A percentile compares a stretch with the other conserved stretches of the same genome.
phyloP scores from a whole-genome alignment of 2,329 filamentous ascomycete genomes.

The Fusarium agapanthi region DNA sequence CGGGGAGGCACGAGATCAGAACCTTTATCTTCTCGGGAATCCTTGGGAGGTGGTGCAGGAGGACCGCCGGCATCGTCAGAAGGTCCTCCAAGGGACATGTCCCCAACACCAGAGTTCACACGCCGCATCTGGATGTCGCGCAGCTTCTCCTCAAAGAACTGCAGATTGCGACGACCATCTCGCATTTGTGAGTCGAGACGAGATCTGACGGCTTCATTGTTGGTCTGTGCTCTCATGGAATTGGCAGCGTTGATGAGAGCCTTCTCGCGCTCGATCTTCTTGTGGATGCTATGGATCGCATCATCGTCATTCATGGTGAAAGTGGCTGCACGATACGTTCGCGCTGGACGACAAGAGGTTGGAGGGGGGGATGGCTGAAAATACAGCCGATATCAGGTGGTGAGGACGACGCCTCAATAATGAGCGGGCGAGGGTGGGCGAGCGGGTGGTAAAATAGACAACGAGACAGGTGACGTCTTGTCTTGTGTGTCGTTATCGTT shows the following conservation, averaged over 20 bases:
- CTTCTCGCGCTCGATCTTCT: conserved; percentile 98
- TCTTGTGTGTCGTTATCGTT: conserved; percentile 14
- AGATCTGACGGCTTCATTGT: conserved; percentile 90
- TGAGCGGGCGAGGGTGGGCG: conserved; percentile 4
- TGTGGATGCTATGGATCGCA: conserved; percentile 80
- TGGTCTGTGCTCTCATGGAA: conserved; percentile 94
- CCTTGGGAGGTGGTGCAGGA: conserved; percentile 79
- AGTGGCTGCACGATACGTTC: conserved; percentile 52
- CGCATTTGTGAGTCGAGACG: conserved; percentile 93
- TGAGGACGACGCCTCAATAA: conserved; percentile 17
- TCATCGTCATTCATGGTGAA: conserved; percentile 71
- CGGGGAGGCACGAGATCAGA: conserved; percentile 82
- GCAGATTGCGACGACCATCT: conserved; percentile 90
- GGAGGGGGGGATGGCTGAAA: conserved; percentile 10
- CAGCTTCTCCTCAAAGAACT: conserved; percentile 94
- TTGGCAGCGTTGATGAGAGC: conserved; percentile 93
- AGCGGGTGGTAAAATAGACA: conserved; percentile 19
- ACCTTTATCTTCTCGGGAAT: conserved; percentile 63
- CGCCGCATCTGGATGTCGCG: conserved; percentile 86
- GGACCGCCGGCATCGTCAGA: conserved; percentile 57
- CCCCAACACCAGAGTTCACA: conserved; percentile 72
- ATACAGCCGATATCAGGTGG: conserved; percentile 27
- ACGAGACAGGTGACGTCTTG: conserved; percentile 26
- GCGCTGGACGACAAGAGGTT: conserved; percentile 46
- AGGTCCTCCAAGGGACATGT: conserved; percentile 65